Conservation (phyloP, 768 basidiomycete genomes). For the Paxillus involutus region DNA sequence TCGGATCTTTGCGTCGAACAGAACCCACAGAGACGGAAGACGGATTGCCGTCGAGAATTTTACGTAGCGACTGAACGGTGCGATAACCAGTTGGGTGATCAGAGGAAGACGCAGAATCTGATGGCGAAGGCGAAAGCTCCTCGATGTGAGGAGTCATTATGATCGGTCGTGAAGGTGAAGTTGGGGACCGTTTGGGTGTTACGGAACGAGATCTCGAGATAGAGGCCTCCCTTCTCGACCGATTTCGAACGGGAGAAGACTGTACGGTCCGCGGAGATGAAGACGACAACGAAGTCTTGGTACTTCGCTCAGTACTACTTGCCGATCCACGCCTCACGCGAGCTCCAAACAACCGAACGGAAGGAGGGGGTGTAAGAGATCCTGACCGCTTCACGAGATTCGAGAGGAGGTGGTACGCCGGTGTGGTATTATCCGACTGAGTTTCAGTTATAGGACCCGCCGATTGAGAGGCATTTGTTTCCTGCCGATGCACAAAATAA, state of each 20-base stretch:
- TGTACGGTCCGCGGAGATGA: constrained; percentile 10
- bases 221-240: constrained; percentile 6
- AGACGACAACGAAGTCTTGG: constrained; percentile 12
- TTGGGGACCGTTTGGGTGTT: constrained; percentile 26
- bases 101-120: constrained; percentile 55
- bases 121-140: constrained; percentile 50
- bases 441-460: constrained; percentile 34
- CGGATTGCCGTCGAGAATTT: constrained; percentile 57
- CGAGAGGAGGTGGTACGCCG: constrained; percentile 63
- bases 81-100: constrained; percentile 53
- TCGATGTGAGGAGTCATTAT: constrained; percentile 59
- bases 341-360: constrained; percentile 31
- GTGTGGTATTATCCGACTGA: constrained; percentile 44
- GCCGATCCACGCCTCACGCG: constrained; percentile 34
- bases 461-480: neutral
- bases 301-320: constrained; percentile 27
- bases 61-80: constrained; percentile 65
- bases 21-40: constrained; percentile 33
- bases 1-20: constrained; percentile 10
- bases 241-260: constrained; percentile 15
- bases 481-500: neutral
- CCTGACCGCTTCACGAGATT: constrained; percentile 46
- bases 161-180: constrained; percentile 37
- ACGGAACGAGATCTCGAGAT: constrained; percentile 27
- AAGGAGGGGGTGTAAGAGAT: constrained; percentile 25